Conservation (phyloP, 371 early-diverging fungal genomes). For the Circinella umbellata region DNA sequence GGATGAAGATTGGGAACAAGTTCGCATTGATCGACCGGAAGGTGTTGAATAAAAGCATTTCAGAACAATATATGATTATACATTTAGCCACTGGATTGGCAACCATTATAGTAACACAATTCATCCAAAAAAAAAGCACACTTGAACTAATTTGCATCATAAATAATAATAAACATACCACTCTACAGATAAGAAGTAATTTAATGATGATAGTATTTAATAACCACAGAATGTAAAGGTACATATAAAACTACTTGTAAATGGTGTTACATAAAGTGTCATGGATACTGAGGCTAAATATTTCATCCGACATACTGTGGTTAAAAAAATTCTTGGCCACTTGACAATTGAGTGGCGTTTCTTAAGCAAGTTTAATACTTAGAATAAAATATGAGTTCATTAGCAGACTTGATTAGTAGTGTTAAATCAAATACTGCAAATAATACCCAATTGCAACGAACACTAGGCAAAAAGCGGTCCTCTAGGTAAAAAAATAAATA, state of each 20-base stretch:
- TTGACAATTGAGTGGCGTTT: slow-evolving; percentile 2
- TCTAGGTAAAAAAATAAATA: slow-evolving; percentile 22
- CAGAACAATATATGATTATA: not conserved
- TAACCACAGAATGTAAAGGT: too few relatives aligned
- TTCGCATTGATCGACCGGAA: slow-evolving; percentile 49
- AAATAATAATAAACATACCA: not conserved
- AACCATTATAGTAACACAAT: too few relatives aligned
- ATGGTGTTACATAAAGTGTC: too few relatives aligned
- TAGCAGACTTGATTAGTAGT: slow-evolving; percentile 43
- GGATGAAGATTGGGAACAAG: slow-evolving; percentile 59
- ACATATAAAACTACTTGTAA: too few relatives aligned
- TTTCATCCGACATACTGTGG: too few relatives aligned
- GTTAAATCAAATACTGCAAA: slow-evolving; percentile 45
- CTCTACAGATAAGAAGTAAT: too few relatives aligned
- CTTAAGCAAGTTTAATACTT: not conserved
- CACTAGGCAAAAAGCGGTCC: slow-evolving; percentile 21
- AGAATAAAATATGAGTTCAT: slow-evolving; percentile 30
- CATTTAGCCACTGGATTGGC: not conserved
- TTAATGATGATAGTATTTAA: too few relatives aligned
- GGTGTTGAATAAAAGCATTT: slow-evolving; percentile 31
- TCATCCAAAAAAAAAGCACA: too few relatives aligned
- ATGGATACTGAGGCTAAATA: too few relatives aligned
- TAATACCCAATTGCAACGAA: slow-evolving; percentile 33
- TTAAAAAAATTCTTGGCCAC: not conserved
- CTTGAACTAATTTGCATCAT: too few relatives aligned